Base-by-base conservation (phyloP, 83 land plant genomes). In the Picea engelmannii region DNA sequence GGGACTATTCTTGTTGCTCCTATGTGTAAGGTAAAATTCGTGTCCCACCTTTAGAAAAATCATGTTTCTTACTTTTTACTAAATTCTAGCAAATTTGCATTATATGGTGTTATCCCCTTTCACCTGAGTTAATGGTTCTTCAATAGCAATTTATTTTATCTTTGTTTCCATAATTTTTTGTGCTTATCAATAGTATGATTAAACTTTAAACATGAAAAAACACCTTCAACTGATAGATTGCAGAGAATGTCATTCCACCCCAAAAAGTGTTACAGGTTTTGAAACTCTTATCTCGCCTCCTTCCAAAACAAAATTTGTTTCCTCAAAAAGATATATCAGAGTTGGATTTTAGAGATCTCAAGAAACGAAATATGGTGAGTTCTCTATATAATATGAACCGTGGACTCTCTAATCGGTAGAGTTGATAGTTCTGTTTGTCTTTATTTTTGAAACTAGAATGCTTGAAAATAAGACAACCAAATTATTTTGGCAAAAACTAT, bases 1-100 rank as follows among this genome's bases (percentile, higher is more conserved):
- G n/a, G n/a, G n/a, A n/a, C n/a, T n/a, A n/a, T n/a, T n/a, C n/a
- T n/a, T n/a, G n/a, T n/a, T n/a, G n/a, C n/a, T n/a, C n/a, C n/a
- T n/a, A n/a, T n/a, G n/a, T n/a, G n/a, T n/a, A n/a, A n/a, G 87
- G 95, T 92, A 86, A 85, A 79, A 24, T 40, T 40, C 20, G 0
- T 70, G 64, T 11, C 35, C 27, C 55, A 49, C 44, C 38, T 21
- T 16, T 27, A 66, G 24, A 24, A 64, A 31, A 31, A 13, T 27
- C 17, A 2, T 12, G 5, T 67, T 17, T 31, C 7, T 67, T 67
- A 10, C 71, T 67, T 67, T 31, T 44, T 31, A 31, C 1, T 17
- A 12, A 38, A 31, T 31, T 27, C 20, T 66, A 66, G 40, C 5
- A 6, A 66, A 66, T 13, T 66, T 35, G 15, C 69, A 66, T 35